Evolutionary conservation across 2,329 filamentous ascomycete species (phyloP), one percentile per base, ranked within the genome.

Genomic region (Xylaria multiplex): DNA sequence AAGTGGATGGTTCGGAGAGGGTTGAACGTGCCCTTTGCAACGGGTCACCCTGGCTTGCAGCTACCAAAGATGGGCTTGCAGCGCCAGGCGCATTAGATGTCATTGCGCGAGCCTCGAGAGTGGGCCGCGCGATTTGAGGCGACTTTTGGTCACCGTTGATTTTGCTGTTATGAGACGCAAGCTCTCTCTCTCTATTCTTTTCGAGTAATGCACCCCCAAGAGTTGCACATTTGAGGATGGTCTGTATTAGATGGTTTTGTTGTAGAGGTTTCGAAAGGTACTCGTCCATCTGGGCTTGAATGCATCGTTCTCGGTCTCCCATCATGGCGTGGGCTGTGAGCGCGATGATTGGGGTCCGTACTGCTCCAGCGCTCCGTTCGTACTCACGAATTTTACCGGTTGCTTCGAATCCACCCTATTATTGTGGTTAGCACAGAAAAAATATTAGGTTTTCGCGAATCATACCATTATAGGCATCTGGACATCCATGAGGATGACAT

Each of bases 401-500:
- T 14, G 96, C 94, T 81, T 99, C 96, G 77, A 99, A 98, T 50
- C 96, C 96, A 77, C 96, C 96, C 90, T 92, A 64, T 57, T 42
- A 2, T 54, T 43, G 59, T 53, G 32, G 50, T 73, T 69, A 70
- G 58, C 65, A 55, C 53, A 14, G 32, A 3, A 55, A 45, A 48
- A 22, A 8, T n/a, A 19, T 19, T 19, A 19, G 24, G 54, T 14
- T 2, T 27, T 3, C 1, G 52, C 14, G n/a, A 58, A 42, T 66
- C 88, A 82, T 81, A 92, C 90, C 94, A 98, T 98, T 75, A 98
- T 92, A n/a, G 96, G 96, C 96, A 99, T 99, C 78, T 98, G 96
- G 19, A 99, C 96, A 77, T 99, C 96, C 96, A 99, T 99, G 55
- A 99, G 86, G 70, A 99, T 96, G 68, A 97, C 93, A 78, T 99